phyloP scores from a whole-genome alignment of 768 basidiomycete species.

The Lentinus tigrinus region DNA sequence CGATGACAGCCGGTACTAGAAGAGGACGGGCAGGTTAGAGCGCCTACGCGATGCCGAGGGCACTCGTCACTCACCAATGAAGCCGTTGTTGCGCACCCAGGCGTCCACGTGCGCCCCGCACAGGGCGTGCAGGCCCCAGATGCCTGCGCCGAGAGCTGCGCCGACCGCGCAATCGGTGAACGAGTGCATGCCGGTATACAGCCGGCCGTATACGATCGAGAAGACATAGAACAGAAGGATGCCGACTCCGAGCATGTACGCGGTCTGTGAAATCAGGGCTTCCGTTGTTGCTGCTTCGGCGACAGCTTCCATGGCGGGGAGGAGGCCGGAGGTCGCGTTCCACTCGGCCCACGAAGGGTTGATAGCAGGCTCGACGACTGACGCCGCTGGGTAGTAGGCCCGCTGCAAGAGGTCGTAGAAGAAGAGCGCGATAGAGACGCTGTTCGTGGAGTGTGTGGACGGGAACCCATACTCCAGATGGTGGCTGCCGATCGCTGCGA shows the following conservation, averaged over 20 bases:
- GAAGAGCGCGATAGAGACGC: conserved; percentile 85
- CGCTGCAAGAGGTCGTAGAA: conserved; percentile 58
- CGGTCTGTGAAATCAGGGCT: conserved; percentile 40
- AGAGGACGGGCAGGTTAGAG: background rate
- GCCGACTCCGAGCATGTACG: conserved; percentile 40
- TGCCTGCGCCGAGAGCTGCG: conserved; percentile 56
- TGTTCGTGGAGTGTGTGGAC: conserved; percentile 92
- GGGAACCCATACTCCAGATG: conserved; percentile 95
- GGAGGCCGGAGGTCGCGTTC: conserved; percentile 10
- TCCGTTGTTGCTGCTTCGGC: background rate
- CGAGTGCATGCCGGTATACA: conserved; percentile 89
- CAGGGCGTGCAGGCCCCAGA: conserved; percentile 52
- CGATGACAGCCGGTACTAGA: conserved; percentile 56
- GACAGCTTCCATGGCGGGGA: conserved; percentile 18
- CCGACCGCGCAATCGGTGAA: conserved; percentile 74
- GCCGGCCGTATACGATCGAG: conserved; percentile 75
- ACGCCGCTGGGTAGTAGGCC: conserved; percentile 36
- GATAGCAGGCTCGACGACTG: background rate
- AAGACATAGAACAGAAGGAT: conserved; percentile 58
- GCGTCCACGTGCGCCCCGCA: conserved; percentile 39
- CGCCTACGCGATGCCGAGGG: conserved; percentile 12
- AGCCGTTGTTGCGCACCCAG: conserved; percentile 39
- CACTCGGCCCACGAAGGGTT: too few species aligned
- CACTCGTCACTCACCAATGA: conserved; percentile 31
- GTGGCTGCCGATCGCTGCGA: conserved; percentile 71